These are phyloP conservation scores for Cardamine resedifolia DNA, from an alignment of 345 rosid genomes.

Conservation along the genomic window DNA sequence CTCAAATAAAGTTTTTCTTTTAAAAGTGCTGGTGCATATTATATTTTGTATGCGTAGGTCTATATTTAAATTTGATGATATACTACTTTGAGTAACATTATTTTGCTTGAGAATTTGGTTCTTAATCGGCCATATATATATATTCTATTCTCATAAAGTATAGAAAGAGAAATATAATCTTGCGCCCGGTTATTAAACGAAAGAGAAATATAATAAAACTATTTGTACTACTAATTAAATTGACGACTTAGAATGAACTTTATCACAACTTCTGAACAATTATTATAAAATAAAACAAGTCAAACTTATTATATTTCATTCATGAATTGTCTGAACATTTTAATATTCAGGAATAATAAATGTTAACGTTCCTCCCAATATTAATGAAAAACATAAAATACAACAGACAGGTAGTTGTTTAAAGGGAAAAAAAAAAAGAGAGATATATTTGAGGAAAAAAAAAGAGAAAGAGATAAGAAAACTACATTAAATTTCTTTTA, in stretches of 20 bases:
- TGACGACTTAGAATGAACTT: background rate
- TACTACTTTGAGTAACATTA: conserved; percentile 9
- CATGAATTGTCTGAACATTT: background rate
- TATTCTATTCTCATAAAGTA: background rate
- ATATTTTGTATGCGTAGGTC: background rate
- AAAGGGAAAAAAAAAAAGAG: too few species aligned
- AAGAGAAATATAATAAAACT: background rate
- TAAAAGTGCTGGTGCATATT: background rate
- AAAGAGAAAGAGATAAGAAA: too few species aligned
- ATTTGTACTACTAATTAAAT: background rate
- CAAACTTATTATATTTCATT: background rate
- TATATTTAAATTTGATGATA: background rate
- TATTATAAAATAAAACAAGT: background rate
- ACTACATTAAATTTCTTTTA: too few species aligned
- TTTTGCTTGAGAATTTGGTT: background rate
- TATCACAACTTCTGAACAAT: background rate
- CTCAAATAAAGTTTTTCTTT: background rate
- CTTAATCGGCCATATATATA: conserved; percentile 17
- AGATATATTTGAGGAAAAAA: too few species aligned
- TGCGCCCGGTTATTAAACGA: background rate
- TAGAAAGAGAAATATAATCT: too few species aligned
- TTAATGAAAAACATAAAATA: too few species aligned
- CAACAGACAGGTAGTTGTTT: too few species aligned
- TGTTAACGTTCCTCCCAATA: too few species aligned
- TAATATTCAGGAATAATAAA: background rate